Evolutionary conservation across 1,284 basidiomycete genomes (phyloP), one percentile per base, ranked within the genome.

Genomic region (Trichosporon coremiiforme): DNA sequence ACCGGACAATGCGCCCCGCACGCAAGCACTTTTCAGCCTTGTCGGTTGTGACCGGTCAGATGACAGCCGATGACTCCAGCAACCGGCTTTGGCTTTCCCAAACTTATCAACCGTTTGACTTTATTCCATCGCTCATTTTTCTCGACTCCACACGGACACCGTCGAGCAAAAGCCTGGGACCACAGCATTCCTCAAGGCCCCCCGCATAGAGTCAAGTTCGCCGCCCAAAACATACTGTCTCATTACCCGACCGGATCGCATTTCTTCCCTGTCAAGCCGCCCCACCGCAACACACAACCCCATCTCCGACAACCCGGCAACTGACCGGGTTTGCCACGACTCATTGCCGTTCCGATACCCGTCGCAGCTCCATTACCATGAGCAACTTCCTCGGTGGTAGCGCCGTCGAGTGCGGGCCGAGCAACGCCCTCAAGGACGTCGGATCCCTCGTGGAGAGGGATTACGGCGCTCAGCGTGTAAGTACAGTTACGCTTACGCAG

Each of bases 351-450:
- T 2, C 57, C 57, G 29, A 1, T n/a, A 33, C 17, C 25, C 29
- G 31, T 33, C 57, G 31, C 62, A 12, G 22, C 9, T 17, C 13
- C 38, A 12, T 17, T 66, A 66, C 38, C 55, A 82, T 82, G 80
- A 75, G 79, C 17, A 66, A 74, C 20, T 82, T 80, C 70, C 64
- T 82, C 3, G 72, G 73, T 5, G 80, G 79, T 17, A 76, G 75
- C 3, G 78, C 69, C 1, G 75, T 77, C 12, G 78, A 80, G 13
- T 81, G 80, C 68, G 79, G 79, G 0, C 80, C 80, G 6, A 70
- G 71, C 7, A 78, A 74, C 64, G 78, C 76, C 2, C 71, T 82
- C 50, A 80, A 81, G 70, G 74, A 76, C 66, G 78, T 81, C 10
- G 72, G 73, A 20, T 70, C 71, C 9, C 72, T 76, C 62, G 68